Conservation (phyloP, 495 filamentous ascomycete genomes). For the Tuber microsphaerosporum region DNA sequence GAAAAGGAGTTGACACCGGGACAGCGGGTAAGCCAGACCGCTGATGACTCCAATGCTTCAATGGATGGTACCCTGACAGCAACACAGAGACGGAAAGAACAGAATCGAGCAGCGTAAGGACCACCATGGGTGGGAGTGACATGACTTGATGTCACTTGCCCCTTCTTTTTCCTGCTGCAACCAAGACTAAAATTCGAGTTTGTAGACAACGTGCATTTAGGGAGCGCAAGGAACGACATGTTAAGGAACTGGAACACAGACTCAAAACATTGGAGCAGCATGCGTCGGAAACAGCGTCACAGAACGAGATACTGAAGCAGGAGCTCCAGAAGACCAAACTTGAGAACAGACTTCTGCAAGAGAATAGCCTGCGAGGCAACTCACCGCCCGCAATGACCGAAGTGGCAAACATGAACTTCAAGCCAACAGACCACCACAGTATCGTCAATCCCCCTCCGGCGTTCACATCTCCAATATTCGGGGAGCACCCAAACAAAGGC, state of each 20-base stretch:
- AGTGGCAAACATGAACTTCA: constrained; percentile 66
- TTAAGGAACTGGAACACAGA: constrained; percentile 84
- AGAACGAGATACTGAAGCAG: constrained; percentile 81
- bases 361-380: constrained; percentile 33
- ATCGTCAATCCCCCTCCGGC: constrained; percentile 37
- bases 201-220: constrained; percentile 88
- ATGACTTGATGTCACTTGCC: constrained; percentile 5
- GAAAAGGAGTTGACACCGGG: constrained; percentile 42
- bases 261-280: constrained; percentile 60
- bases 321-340: constrained; percentile 41
- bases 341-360: constrained; percentile 40
- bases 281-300: constrained; percentile 56
- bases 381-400: constrained; percentile 33
- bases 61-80: constrained; percentile 25
- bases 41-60: constrained; percentile 46
- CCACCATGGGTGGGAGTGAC: constrained; percentile 7
- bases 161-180: not conserved
- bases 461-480: constrained; percentile 40
- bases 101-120: constrained; percentile 92
- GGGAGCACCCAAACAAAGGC: constrained; percentile 52
- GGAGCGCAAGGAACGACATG: constrained; percentile 89
- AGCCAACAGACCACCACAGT: constrained; percentile 62
- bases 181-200: constrained; percentile 23
- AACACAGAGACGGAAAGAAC: constrained; percentile 66
- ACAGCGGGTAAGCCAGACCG: constrained; percentile 35